Conservation (phyloP, 148 eudicot genomes). For the Rhododendron griersonianum region DNA sequence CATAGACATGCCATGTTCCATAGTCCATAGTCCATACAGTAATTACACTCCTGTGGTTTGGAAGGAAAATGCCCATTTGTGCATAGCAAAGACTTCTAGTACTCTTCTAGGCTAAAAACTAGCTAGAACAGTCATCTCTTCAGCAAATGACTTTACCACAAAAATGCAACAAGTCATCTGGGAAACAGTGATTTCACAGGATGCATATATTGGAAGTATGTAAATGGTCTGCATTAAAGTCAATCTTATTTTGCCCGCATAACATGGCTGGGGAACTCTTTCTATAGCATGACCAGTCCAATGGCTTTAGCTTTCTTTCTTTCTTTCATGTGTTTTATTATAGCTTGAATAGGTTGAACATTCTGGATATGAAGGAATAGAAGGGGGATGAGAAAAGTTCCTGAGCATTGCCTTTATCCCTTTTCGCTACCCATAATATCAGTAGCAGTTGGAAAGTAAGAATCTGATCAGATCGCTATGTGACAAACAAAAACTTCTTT, state of each 20-base stretch:
- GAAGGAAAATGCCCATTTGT: background rate
- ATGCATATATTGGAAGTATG: background rate
- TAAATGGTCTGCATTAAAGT: background rate
- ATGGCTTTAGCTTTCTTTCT: background rate
- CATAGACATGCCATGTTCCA: background rate
- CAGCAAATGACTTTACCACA: slow-evolving; percentile 1
- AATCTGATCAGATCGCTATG: background rate
- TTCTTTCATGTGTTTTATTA: background rate
- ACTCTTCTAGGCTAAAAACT: background rate
- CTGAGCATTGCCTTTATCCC: background rate
- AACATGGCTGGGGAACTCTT: background rate
- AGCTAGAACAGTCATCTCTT: background rate
- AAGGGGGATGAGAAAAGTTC: background rate
- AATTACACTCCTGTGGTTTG: background rate
- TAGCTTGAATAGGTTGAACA: background rate
- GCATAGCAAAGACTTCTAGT: background rate
- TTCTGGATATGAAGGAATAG: background rate
- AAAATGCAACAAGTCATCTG: background rate
- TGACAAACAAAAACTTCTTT: background rate
- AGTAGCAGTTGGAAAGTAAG: background rate
- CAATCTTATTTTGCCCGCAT: background rate
- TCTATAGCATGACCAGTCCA: background rate
- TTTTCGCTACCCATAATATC: background rate
- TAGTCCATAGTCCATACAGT: background rate
- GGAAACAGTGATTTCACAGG: background rate